Conservation (phyloP, 2,329 filamentous ascomycete species). For the Fusarium sp. region DNA sequence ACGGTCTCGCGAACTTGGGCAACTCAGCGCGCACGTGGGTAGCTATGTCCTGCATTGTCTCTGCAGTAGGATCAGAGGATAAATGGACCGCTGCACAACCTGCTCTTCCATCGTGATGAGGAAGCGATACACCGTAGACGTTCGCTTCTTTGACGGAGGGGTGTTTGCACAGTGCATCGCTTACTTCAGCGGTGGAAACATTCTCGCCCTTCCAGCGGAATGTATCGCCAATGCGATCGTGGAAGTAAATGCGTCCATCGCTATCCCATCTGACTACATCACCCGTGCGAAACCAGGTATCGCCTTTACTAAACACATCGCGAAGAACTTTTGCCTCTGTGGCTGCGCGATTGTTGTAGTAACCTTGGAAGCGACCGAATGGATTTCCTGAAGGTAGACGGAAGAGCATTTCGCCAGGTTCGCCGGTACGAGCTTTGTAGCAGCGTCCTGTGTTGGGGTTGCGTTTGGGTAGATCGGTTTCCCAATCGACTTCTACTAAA, state of each 20-base stretch:
- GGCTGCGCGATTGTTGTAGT: conserved; percentile 77
- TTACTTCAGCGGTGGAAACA: conserved; percentile 82
- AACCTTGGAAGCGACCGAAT: conserved; percentile 76
- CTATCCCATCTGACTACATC: conserved; percentile 77
- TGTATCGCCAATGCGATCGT: conserved; percentile 80
- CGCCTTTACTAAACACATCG: conserved; percentile 76
- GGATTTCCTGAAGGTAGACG: conserved; percentile 72
- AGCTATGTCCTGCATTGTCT: conserved; percentile 66
- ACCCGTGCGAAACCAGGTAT: conserved; percentile 86
- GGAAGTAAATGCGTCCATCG: conserved; percentile 80
- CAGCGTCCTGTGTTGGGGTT: conserved; percentile 76
- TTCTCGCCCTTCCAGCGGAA: conserved; percentile 87
- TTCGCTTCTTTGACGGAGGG: conserved; percentile 77
- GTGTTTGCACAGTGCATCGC: conserved; percentile 75
- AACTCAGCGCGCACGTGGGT: conserved; percentile 64
- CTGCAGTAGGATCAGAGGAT: conserved; percentile 52
- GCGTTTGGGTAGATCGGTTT: conserved; percentile 72
- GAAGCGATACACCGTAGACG: conserved; percentile 83
- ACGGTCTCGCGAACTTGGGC: conserved; percentile 77
- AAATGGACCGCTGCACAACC: conserved; percentile 79
- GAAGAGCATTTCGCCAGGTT: conserved; percentile 80
- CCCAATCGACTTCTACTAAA: conserved; percentile 75
- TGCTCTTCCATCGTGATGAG: conserved; percentile 82
- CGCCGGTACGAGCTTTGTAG: conserved; percentile 61
- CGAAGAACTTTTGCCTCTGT: conserved; percentile 77